Percentiles rank a stretch among this genome's conserved stretches.
These are phyloP conservation scores for Penicillium diatomitis DNA, from an alignment of 495 filamentous ascomycete species.

Conservation along the genomic window DNA sequence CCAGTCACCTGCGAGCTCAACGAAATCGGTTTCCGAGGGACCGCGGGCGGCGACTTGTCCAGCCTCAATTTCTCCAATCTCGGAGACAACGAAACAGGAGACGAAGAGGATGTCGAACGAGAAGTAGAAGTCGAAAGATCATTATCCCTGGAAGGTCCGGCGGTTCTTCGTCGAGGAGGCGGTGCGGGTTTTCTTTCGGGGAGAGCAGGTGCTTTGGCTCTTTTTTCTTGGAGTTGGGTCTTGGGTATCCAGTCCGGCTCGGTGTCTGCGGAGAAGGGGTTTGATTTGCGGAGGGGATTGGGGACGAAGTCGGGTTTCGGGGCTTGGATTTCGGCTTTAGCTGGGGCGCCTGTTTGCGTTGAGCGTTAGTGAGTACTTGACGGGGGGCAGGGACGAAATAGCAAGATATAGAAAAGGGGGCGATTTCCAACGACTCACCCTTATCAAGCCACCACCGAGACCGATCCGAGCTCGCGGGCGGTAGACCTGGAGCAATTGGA, in stretches of 20 bases:
- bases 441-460: conserved; percentile 95
- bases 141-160: background rate
- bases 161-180: conserved; percentile 8
- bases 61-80: background rate
- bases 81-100: background rate
- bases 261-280: conserved; percentile 63
- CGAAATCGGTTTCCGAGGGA: conserved; percentile 29
- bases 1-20: conserved; percentile 10
- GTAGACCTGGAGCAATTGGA: conserved; percentile 68
- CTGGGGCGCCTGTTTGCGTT: conserved; percentile 49
- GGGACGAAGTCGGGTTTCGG: conserved; percentile 50
- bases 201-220: background rate
- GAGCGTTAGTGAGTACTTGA: too few relatives aligned
- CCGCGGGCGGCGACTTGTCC: conserved; percentile 15
- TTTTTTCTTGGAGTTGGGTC: background rate
- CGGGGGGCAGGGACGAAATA: too few relatives aligned
- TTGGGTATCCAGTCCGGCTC: conserved; percentile 66
- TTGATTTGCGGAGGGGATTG: conserved; percentile 66
- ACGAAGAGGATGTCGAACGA: too few relatives aligned
- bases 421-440: conserved; percentile 28
- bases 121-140: too few relatives aligned
- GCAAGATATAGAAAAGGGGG: too few relatives aligned
- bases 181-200: conserved; percentile 4
- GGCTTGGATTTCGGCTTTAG: conserved; percentile 59
- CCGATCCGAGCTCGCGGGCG: conserved; percentile 81